Conservation (phyloP, 2,329 filamentous ascomycete species). For the Penicillium fuscoglaucum region DNA sequence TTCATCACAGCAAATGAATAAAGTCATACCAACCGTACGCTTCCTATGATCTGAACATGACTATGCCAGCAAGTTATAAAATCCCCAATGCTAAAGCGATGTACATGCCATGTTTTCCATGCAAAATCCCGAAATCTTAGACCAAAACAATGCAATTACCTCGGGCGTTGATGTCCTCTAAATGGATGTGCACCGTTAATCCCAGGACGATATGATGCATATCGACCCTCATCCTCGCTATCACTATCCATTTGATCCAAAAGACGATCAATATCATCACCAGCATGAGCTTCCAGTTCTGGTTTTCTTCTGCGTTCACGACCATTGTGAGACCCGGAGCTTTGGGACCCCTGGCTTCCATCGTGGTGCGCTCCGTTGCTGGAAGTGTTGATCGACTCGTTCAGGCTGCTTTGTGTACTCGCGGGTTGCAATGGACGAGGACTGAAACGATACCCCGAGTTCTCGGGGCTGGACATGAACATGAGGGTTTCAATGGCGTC, state of each 20-base stretch:
- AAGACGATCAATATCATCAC: conserved; percentile 44
- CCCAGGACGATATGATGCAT: conserved; percentile 17
- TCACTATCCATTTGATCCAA: conserved; percentile 44
- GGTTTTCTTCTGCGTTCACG: conserved; percentile 11
- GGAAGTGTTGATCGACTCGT: conserved; percentile 24
- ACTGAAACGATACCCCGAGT: conserved; percentile 46
- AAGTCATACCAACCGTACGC: not conserved
- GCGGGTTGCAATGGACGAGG: conserved; percentile 31
- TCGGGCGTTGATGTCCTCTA: conserved; percentile 6
- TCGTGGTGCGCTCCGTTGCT: conserved; percentile 9
- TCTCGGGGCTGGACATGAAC: conserved; percentile 53
- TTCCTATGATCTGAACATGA: not conserved
- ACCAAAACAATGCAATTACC: conserved; percentile 9
- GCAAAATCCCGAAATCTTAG: not conserved
- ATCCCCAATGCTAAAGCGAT: not conserved
- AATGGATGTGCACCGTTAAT: conserved; percentile 10
- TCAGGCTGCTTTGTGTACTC: conserved; percentile 28
- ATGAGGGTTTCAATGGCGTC: conserved; percentile 53
- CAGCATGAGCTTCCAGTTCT: conserved; percentile 36
- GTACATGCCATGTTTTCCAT: not conserved
- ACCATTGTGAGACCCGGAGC: conserved; percentile 12
- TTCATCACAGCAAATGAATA: not conserved
- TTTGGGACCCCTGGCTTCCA: conserved; percentile 23
- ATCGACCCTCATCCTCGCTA: conserved; percentile 35
- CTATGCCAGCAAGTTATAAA: not conserved